phyloP scores from a whole-genome alignment of 441 rosid species.

The Bruguiera hainesii region DNA sequence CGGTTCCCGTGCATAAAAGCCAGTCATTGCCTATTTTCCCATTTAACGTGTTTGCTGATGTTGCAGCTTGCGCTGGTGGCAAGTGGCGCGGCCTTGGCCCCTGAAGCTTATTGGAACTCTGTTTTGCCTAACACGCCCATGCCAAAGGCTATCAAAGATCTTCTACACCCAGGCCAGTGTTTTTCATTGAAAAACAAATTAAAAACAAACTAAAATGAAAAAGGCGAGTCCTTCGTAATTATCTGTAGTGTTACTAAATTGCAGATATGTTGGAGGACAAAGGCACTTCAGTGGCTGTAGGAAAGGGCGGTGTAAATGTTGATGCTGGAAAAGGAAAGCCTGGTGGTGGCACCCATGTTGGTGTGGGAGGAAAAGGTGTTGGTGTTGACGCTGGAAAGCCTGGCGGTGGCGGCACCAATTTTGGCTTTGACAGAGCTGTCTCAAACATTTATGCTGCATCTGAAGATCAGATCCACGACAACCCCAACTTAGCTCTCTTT shows the following conservation, averaged over 20 bases:
- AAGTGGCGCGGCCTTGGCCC: conserved; percentile 50
- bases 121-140: conserved; percentile 74
- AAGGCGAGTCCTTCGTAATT: conserved; percentile 1
- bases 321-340: too few relatives aligned
- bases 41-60: not conserved
- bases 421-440: too few relatives aligned
- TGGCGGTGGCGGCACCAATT: too few relatives aligned
- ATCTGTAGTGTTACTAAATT: conserved; percentile 3
- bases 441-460: too few relatives aligned
- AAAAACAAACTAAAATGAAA: not conserved
- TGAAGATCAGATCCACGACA: conserved; percentile 51
- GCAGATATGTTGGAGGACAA: conserved; percentile 49
- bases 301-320: conserved; percentile 29
- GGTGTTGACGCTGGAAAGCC: too few relatives aligned
- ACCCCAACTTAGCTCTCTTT: conserved; percentile 37
- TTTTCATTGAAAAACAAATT: not conserved
- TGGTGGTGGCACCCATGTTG: too few relatives aligned
- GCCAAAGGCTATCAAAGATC: conserved; percentile 63
- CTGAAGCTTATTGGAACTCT: conserved; percentile 66
- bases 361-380: too few relatives aligned
- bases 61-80: conserved; percentile 49
- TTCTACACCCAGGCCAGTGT: conserved; percentile 44
- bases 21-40: not conserved
- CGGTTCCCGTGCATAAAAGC: not conserved
- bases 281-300: conserved; percentile 44